Conservation (phyloP, 257 asterid genomes). For the Penstemon newberryi region DNA sequence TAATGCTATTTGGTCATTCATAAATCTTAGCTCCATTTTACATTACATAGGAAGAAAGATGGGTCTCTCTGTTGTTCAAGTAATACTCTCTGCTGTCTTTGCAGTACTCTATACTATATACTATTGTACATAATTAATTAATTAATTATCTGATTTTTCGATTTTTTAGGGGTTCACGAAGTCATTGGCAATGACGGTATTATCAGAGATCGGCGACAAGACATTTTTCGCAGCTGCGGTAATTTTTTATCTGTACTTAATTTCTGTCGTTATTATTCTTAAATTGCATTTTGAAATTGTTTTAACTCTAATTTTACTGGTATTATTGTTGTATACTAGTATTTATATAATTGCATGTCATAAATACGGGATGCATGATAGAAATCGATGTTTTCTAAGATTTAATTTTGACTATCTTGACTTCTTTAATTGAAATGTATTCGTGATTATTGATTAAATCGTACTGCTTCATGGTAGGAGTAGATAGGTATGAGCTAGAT, state of each 20-base stretch:
- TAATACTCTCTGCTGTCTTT: constrained; percentile 16
- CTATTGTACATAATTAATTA: no score
- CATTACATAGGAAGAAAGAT: neutral
- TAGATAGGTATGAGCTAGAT: no score
- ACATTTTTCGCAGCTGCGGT: constrained; percentile 97
- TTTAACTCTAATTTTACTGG: no score
- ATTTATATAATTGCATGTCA: neutral
- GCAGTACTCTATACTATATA: neutral
- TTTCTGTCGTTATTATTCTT: no score
- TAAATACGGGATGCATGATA: constrained; percentile 42
- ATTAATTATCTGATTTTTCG: constrained; percentile 8
- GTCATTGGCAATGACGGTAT: constrained; percentile 91
- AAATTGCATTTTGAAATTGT: neutral
- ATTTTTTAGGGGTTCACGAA: constrained; percentile 73
- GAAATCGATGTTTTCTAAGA: no score
- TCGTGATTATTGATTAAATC: no score
- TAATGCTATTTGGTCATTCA: no score
- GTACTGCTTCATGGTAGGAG: no score
- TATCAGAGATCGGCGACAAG: constrained; percentile 94
- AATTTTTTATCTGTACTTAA: neutral
- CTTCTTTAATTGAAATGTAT: no score
- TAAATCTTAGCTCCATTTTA: no score
- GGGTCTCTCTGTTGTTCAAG: constrained; percentile 41
- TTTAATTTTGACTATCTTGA: no score
- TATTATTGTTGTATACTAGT: no score